Evolutionary conservation across 1,284 basidiomycete genomes (phyloP), one percentile per base, ranked within the genome.

Genomic region (Cutaneotrichosporon curvatum): DNA sequence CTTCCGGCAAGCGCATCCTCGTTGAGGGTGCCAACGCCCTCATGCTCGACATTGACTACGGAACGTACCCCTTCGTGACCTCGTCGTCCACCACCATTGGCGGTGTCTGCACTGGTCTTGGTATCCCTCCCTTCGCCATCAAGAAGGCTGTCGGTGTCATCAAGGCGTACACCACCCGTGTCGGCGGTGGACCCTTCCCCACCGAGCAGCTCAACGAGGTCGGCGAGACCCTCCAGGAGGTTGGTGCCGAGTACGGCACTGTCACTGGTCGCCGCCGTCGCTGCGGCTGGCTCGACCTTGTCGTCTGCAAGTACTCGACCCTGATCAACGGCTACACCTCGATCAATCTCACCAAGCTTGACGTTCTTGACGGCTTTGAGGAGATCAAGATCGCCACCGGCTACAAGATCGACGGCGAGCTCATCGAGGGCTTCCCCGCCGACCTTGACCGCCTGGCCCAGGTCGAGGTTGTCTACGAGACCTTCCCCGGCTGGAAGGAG

Each of bases 1-100:
- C 77, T 2, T 70, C 77, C 19, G 81, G 82, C 51, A 94, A 94
- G 74, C 80, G 76, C 37, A 75, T 98, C 39, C 81, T 98, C 23
- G 88, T 97, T 47, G 94, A 98, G 71, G 94, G 94, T 38, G 94
- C 95, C 45, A 98, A 98, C 66, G 94, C 94, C 2, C 76, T 97
- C 55, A 96, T 98, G 92, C 83, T 98, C 56, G 95, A 98, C 67
- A 76, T 98, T 58, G 94, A 98, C 74, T 94, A 89, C 67, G 94
- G 94, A 37, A 98, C 94, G 4, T 97, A 97, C 69, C 94, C 94
- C 1, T 98, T 81, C 72, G 94, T 98, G 57, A 98, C 94, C 1
- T 92, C 87, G 16, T 92, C 89, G 4, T 84, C 86, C 18, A 97
- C 94, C 4, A 78, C 84, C 38, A 87, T 97, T 53, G 94, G 94